Percentiles rank a stretch among this genome's conserved stretches.
phyloP scores from a whole-genome alignment of 2,329 filamentous ascomycete genomes.

The Huntiella bhutanensis region DNA sequence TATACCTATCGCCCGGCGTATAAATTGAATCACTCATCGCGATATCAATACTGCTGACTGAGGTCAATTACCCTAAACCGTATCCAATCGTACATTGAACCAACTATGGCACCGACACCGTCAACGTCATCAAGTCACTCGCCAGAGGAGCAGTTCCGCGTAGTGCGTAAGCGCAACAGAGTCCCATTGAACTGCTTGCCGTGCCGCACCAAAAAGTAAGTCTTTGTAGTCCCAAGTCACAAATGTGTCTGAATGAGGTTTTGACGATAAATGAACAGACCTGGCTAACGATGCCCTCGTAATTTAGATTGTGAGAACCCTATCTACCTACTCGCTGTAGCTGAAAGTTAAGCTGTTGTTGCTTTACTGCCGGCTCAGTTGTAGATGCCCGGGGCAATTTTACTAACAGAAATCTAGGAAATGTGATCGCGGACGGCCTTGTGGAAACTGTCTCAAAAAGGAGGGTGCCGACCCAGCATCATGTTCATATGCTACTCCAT shows the following conservation, averaged over 20 bases:
- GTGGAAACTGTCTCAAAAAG: conserved; percentile 85
- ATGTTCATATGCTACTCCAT: conserved; percentile 66
- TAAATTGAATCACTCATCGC: no score
- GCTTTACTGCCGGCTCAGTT: background rate
- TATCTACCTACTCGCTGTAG: background rate
- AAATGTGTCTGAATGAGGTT: conserved; percentile 1
- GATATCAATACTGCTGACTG: no score
- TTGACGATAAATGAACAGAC: conserved; percentile 20
- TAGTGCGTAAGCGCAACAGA: conserved; percentile 80
- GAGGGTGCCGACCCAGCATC: conserved; percentile 63
- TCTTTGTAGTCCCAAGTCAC: conserved; percentile 6
- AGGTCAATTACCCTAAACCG: background rate
- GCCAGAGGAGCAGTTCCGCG: conserved; percentile 68
- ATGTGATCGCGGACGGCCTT: conserved; percentile 81
- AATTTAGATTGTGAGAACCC: conserved; percentile 10
- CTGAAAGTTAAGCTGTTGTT: background rate
- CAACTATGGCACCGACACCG: conserved; percentile 54
- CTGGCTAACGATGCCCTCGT: conserved; percentile 1
- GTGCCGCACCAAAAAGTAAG: conserved; percentile 79
- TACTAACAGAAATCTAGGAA: conserved; percentile 34
- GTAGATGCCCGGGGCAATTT: background rate
- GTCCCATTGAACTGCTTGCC: conserved; percentile 82
- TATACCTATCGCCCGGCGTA: no score
- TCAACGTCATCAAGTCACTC: conserved; percentile 59
- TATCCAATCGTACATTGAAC: background rate